Base-by-base conservation (phyloP, 2,329 filamentous ascomycete genomes). In the Chrysoporthe austroafricana region DNA sequence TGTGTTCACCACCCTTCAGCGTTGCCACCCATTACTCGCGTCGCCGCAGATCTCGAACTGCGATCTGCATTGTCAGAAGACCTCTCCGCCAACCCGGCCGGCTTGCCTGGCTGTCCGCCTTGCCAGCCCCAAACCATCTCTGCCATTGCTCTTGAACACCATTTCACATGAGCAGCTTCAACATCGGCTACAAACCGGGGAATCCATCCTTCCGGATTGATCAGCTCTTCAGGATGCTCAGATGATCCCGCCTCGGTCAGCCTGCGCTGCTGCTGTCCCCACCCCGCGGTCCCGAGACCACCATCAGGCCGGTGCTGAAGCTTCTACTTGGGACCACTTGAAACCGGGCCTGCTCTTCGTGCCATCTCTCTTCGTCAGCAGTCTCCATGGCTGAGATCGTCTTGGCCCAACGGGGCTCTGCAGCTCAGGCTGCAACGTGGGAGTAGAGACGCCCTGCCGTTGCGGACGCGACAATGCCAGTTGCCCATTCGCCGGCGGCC, bases 401-500 rank as follows among this genome's bases (percentile, higher is more conserved):
- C 58, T 43, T 43, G 58, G 58, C 13, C 59, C 34, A 18, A 32
- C 42, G 59, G 59, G 9, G 11, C 42, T n/a, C 43, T 61, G 59
- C 59, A 43, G 59, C 43, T 61, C 59, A 48, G 26, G 59, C 43
- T 61, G 52, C 60, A 57, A 34, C 58, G 58, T 36, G 54, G 16
- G 48, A 44, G n/a, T 34, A 44, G 48, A 39, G 16, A 13, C 26
- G n/a, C n/a, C 48, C 48, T 52, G 39, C 36, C 43, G 4, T 13
- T 32, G 21, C 18, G n/a, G 48, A 48, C 59, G 48, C 48, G 16
- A 70, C 65, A 73, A 69, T 65, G 63, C 46, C 69, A 67, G 66
- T 42, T n/a, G 26, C 44, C 64, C 63, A 70, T 71, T 73, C 67
- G 69, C 60, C 66, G 61, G 42, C 57, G 52, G 60, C 70, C 69